A percentile compares a stretch with the other conserved stretches of the same genome.
phyloP scores from a whole-genome alignment of 164 flowering plant species.

The Warburgia ugandensis region DNA sequence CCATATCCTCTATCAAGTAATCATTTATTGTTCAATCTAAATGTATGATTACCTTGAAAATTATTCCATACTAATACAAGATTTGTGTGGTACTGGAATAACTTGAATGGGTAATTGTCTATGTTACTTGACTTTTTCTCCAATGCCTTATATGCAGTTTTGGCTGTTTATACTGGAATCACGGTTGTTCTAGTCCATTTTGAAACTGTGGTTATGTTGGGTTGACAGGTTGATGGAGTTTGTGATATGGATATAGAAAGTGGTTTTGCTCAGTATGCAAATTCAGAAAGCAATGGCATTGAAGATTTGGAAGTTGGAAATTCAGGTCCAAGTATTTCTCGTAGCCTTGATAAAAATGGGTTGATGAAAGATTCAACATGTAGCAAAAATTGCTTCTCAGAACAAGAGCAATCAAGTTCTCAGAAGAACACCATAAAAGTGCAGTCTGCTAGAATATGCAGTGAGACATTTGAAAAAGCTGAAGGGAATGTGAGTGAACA shows the following conservation, averaged over 20 bases:
- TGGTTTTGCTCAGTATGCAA: constrained; percentile 1
- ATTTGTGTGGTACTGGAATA: too few relatives aligned
- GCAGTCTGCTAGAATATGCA: constrained; percentile 11
- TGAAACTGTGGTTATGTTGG: too few relatives aligned
- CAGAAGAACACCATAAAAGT: constrained; percentile 4
- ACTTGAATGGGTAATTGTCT: too few relatives aligned
- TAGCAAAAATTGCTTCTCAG: constrained; percentile 6
- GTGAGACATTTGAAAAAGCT: constrained; percentile 10
- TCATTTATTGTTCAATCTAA: too few relatives aligned
- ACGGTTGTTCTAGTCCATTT: too few relatives aligned
- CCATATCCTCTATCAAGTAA: too few relatives aligned
- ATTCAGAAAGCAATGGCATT: constrained; percentile 1
- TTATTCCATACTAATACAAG: too few relatives aligned
- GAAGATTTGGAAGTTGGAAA: constrained; percentile 5
- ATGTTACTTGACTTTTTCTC: too few relatives aligned
- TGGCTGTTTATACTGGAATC: too few relatives aligned
- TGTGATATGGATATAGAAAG: constrained; percentile 6
- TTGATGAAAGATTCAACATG: constrained; percentile 7
- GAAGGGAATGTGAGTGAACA: constrained; percentile 8
- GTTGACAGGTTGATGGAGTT: constrained; percentile 50
- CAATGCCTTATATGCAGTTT: too few relatives aligned
- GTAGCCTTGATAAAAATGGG: constrained; percentile 14
- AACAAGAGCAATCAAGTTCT: constrained; percentile 7
- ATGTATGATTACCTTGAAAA: too few relatives aligned
- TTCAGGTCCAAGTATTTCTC: constrained; percentile 9